phyloP scores from a whole-genome alignment of 139 green algal genomes.

The Tetraselmis chui region DNA sequence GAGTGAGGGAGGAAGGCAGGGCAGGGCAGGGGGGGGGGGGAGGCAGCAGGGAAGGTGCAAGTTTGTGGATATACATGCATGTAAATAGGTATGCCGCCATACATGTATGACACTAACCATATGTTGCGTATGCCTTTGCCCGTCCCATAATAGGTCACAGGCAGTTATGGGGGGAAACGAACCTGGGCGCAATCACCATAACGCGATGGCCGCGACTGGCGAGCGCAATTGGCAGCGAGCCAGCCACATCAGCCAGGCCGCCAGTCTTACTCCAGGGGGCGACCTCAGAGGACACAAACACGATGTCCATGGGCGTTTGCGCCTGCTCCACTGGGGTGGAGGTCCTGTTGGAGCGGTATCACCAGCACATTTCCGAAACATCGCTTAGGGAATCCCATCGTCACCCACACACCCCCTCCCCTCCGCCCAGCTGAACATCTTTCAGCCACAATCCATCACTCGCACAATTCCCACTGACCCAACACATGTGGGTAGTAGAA shows the following conservation, averaged over 20 bases:
- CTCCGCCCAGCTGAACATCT: too few relatives aligned
- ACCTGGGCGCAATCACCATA: constrained; percentile 57
- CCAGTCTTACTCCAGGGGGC: constrained; percentile 88
- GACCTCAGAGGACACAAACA: constrained; percentile 65
- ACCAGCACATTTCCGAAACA: background rate
- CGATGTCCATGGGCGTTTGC: constrained; percentile 25
- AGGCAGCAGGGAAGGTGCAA: background rate
- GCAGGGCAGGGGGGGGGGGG: background rate
- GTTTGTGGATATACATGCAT: background rate
- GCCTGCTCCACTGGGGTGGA: background rate
- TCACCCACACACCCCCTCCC: too few relatives aligned
- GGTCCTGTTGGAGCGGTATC: background rate
- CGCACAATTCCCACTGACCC: too few relatives aligned
- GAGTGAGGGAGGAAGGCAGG: too few relatives aligned
- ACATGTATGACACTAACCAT: background rate
- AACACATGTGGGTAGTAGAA: too few relatives aligned
- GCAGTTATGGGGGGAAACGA: constrained; percentile 31
- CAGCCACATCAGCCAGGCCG: constrained; percentile 84
- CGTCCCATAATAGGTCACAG: background rate
- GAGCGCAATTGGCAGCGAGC: constrained; percentile 58
- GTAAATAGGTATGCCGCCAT: too few relatives aligned
- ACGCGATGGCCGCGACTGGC: constrained; percentile 62
- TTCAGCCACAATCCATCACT: too few relatives aligned
- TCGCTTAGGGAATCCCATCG: background rate
- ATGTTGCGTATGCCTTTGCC: background rate